phyloP scores from a whole-genome alignment of 129 eudicot genomes.

The Flaveria trinervia region DNA sequence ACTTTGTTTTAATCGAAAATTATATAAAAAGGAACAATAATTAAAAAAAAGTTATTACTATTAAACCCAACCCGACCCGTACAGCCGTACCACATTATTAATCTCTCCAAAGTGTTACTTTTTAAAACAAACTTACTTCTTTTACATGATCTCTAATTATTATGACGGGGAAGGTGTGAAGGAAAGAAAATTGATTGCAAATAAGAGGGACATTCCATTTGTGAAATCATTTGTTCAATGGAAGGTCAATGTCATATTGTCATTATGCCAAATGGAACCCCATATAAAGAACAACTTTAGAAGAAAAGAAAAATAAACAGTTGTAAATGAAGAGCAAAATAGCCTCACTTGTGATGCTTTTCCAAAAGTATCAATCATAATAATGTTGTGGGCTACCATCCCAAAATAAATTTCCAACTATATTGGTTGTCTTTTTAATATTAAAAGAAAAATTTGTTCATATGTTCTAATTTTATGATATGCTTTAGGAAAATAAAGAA shows the following conservation, averaged over 20 bases:
- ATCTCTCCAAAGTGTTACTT: neutral
- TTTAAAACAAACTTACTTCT: neutral
- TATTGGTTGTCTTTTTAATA: neutral
- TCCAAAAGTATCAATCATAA: conserved; percentile 30
- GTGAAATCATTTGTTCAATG: conserved; percentile 14
- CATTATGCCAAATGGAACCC: conserved; percentile 21
- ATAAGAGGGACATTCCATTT: conserved; percentile 29
- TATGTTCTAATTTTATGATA: no score
- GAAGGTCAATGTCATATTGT: conserved; percentile 17
- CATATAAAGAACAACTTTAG: conserved; percentile 20
- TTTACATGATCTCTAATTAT: neutral
- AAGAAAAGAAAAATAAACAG: neutral
- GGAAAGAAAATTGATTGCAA: neutral
- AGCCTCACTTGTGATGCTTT: neutral
- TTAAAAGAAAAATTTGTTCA: no score
- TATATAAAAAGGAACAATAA: no score
- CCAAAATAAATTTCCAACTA: neutral
- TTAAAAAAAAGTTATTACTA: no score
- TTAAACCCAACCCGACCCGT: neutral
- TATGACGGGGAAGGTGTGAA: neutral
- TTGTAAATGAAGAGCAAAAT: conserved; percentile 31
- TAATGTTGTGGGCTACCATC: conserved; percentile 31
- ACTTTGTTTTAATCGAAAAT: no score
- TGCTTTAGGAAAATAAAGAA: no score
- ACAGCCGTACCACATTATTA: neutral